A percentile compares a stretch with the other conserved stretches of the same genome.
phyloP scores from a whole-genome alignment of 2,329 filamentous ascomycete species.

The Pseudopyrenochaeta lycopersici region DNA sequence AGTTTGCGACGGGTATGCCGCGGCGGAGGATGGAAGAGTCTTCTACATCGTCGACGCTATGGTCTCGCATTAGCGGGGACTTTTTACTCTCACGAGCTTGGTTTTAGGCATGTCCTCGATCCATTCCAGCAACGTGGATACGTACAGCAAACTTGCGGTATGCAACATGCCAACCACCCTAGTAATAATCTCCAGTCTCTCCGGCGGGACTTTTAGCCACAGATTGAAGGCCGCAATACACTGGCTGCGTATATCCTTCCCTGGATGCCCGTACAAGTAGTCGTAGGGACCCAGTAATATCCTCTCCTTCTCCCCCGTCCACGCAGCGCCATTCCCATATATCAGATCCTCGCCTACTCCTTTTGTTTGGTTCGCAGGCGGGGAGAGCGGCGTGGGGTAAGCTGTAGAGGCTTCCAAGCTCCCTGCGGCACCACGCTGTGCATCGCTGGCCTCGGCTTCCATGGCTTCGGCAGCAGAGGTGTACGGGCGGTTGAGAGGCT shows the following conservation, averaged over 20 bases:
- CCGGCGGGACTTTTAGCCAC: constrained; percentile 77
- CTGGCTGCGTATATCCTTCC: constrained; percentile 84
- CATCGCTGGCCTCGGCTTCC: constrained; percentile 7
- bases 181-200: constrained; percentile 77
- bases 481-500: constrained; percentile 9
- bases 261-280: constrained; percentile 80
- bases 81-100: no score
- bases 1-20: constrained; percentile 82
- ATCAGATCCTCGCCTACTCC: constrained; percentile 51
- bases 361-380: constrained; percentile 34
- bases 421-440: constrained; percentile 3
- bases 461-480: constrained; percentile 5
- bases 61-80: neutral
- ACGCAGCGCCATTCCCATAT: constrained; percentile 58
- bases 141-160: constrained; percentile 76
- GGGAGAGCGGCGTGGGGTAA: constrained; percentile 42
- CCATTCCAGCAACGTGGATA: neutral
- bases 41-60: constrained; percentile 81
- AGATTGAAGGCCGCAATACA: constrained; percentile 83
- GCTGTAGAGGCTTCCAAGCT: constrained; percentile 24
- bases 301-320: constrained; percentile 79
- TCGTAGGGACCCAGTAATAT: constrained; percentile 81
- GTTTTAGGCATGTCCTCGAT: neutral
- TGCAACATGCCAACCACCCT: constrained; percentile 86
- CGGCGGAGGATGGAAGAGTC: constrained; percentile 80